Base-by-base conservation (phyloP, 2,329 filamentous ascomycete species). In the Nannizzia gypsea region DNA sequence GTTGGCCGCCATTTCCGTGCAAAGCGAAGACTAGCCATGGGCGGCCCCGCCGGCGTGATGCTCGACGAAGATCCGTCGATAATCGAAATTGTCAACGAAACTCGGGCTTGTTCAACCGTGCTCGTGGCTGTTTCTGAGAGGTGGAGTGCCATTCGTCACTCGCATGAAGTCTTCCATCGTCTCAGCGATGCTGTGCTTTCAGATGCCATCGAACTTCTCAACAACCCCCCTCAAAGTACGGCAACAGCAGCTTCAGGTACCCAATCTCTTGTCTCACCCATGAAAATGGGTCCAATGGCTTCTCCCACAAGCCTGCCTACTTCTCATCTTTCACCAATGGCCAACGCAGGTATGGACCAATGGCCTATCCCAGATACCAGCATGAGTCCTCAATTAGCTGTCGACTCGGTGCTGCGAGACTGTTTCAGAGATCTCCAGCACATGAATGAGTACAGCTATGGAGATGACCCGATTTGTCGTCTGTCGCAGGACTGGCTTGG, bases 41-140 rank as follows among this genome's bases (percentile, higher is more conserved):
- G 58, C 2, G 44, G 59, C 6, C 52, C 46, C 17, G 56, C 58
- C 2, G 64, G 52, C 3, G 63, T 65, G 2, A 62, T 64, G 8
- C 63, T 77, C 4, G 60, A 66, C 3, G 59, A 64, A 0, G 71
- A 73, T 2, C 76, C 76, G 0, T 69, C 67, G 0, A 74, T 76
- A n/a, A 70, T 70, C 4, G 73, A 77, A 60, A 72, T 77, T 6
- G 73, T 77, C 26, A 76, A 76, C 31, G 71, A 72, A 17, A 76
- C 72, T 0, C 62, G 76, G 0, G 73, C 73, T 0, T 78, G 76
- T 59, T 78, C 76, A 2, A 78, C 76, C 13, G 73, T 78, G 0
- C 57, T 78, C 0, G 76, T 78, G 0, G 76, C 76, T 1, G 73
- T 77, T 0, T 76, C 74, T 0, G 76, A 78, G 44, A 65, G 76